Conservation (phyloP, 441 rosid species). For the Jatropha multifida region DNA sequence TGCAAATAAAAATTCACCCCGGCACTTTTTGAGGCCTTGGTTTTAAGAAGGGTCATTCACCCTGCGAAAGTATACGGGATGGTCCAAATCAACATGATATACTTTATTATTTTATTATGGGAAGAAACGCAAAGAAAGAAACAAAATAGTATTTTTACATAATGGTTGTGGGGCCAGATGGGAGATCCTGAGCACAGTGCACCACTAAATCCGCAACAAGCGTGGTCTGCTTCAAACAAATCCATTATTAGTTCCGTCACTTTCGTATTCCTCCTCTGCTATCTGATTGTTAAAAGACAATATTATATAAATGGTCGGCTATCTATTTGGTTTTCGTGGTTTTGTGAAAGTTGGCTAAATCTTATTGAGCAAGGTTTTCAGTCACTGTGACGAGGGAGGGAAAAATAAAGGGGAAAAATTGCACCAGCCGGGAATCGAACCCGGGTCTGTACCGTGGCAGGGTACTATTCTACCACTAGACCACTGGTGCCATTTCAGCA, state of each 20-base stretch:
- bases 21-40: not conserved
- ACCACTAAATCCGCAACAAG: not conserved
- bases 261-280: not conserved
- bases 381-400: no score
- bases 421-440: slow-evolving; percentile 89
- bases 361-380: no score
- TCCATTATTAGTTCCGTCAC: slow-evolving; percentile 4
- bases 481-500: slow-evolving; percentile 46
- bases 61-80: not conserved
- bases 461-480: slow-evolving; percentile 82
- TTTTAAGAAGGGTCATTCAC: not conserved
- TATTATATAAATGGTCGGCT: not conserved
- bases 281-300: not conserved
- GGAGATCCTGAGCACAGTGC: not conserved
- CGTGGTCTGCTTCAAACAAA: not conserved
- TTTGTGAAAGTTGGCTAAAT: not conserved
- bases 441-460: slow-evolving; percentile 79
- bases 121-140: not conserved
- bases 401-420: not conserved
- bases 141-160: not conserved
- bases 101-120: not conserved
- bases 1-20: no score
- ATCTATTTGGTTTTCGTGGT: no score
- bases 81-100: not conserved
- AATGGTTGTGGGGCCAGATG: not conserved